Conservation (phyloP, 208 protist genomes). For the Leishmania tropica region DNA sequence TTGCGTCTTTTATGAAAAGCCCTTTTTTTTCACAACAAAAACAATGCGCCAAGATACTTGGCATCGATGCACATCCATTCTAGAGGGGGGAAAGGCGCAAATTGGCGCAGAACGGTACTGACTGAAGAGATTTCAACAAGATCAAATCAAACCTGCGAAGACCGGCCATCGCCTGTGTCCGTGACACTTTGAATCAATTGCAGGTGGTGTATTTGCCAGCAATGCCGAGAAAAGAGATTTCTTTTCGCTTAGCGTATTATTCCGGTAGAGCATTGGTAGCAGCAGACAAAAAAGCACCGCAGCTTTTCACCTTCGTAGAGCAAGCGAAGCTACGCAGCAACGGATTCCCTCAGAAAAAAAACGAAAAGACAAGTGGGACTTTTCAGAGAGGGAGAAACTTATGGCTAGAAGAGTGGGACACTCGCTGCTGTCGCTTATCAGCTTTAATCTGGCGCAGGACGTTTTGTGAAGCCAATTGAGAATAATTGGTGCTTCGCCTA, state of each 20-base stretch:
- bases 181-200: neutral
- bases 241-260: neutral
- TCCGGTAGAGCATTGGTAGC: neutral
- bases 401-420: neutral
- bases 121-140: neutral
- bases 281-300: neutral
- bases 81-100: neutral
- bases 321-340: neutral
- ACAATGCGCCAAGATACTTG: neutral
- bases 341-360: neutral
- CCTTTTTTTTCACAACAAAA: neutral
- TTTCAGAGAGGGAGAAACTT: conserved; percentile 19
- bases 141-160: neutral
- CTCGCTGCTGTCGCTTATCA: conserved; percentile 6
- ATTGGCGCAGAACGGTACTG: neutral
- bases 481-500: conserved; percentile 13
- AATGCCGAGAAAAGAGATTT: neutral
- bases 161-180: neutral
- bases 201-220: neutral
- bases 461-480: conserved; percentile 28
- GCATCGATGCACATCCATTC: neutral
- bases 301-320: neutral
- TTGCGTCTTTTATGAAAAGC: neutral
- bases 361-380: too few species aligned
- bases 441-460: conserved; percentile 38